phyloP scores from a whole-genome alignment of 176 grass and related monocot genomes.

The Secale cereale region DNA sequence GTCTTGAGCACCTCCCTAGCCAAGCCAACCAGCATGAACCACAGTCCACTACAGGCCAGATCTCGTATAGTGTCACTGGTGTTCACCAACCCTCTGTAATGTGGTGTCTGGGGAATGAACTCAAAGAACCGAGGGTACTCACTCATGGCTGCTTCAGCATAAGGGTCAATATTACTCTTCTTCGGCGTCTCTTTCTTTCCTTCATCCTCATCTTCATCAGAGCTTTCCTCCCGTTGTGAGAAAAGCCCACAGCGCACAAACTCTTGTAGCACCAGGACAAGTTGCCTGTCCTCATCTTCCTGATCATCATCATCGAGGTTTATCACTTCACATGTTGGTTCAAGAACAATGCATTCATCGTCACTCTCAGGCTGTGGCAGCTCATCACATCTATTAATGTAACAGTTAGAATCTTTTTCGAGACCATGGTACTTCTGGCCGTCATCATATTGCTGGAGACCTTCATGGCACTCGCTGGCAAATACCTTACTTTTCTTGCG shows the following conservation, averaged over 20 bases:
- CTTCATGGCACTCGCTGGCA: neutral
- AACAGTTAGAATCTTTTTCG: neutral
- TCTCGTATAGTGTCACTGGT: conserved; percentile 23
- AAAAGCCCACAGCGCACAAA: conserved; percentile 50
- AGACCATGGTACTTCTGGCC: neutral
- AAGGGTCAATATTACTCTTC: conserved; percentile 32
- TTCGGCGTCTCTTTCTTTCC: neutral
- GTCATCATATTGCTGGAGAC: neutral
- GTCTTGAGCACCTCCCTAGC: conserved; percentile 44
- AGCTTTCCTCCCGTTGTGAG: conserved; percentile 44
- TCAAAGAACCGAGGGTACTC: conserved; percentile 56
- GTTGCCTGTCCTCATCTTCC: conserved; percentile 18
- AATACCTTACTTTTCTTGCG: conserved; percentile 22
- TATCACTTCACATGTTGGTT: conserved; percentile 33
- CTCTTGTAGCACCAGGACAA: conserved; percentile 54
- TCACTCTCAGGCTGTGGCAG: conserved; percentile 12
- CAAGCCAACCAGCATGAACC: conserved; percentile 50
- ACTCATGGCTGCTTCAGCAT: conserved; percentile 40
- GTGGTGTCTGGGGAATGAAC: conserved; percentile 62
- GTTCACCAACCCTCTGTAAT: conserved; percentile 51
- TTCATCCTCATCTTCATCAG: conserved; percentile 46
- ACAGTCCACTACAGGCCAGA: conserved; percentile 43
- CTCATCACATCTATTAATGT: conserved; percentile 4
- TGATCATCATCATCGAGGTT: conserved; percentile 36
- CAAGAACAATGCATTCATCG: conserved; percentile 37